These are phyloP conservation scores for Colletotrichum filicis DNA, from an alignment of 2,329 filamentous ascomycete species.

Conservation along the genomic window DNA sequence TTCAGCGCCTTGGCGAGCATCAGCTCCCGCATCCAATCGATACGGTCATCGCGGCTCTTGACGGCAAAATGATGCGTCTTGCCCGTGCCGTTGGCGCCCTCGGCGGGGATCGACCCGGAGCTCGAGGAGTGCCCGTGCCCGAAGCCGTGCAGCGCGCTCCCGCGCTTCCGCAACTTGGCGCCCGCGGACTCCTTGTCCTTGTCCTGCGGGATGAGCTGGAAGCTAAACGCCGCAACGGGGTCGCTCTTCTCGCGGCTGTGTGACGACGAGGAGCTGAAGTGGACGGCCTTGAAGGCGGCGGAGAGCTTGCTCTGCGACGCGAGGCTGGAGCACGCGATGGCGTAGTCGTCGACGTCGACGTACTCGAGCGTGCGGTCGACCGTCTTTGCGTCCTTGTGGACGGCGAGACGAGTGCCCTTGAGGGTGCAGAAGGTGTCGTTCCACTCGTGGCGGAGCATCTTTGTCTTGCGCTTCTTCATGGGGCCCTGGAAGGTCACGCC, in stretches of 20 bases:
- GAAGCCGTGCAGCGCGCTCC: conserved; percentile 54
- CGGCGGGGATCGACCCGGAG: conserved; percentile 44
- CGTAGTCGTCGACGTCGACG: conserved; percentile 90
- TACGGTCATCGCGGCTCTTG: conserved; percentile 85
- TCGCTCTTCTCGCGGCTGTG: conserved; percentile 64
- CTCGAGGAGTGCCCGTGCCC: conserved; percentile 36
- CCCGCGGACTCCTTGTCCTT: conserved; percentile 60
- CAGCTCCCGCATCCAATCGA: conserved; percentile 96
- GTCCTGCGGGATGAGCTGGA: conserved; percentile 84
- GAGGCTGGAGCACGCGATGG: conserved; percentile 83
- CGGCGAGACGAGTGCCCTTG: conserved; percentile 77
- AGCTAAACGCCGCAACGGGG: conserved; percentile 78
- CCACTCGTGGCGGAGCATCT: conserved; percentile 93
- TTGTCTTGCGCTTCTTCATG: conserved; percentile 94
- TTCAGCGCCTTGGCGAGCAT: conserved; percentile 91
- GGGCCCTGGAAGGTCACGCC: conserved; percentile 81
- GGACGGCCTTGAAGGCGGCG: conserved; percentile 86
- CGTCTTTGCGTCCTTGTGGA: conserved; percentile 73
- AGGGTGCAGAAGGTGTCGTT: conserved; percentile 91
- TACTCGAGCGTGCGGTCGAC: conserved; percentile 75
- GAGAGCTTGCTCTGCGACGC: conserved; percentile 83
- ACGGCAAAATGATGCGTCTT: conserved; percentile 97
- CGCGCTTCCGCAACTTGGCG: conserved; percentile 59
- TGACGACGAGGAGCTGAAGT: conserved; percentile 60
- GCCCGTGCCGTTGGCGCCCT: conserved; percentile 69